These are phyloP conservation scores for Zostera marina DNA, from an alignment of 116 monocot genomes.

Conservation along the genomic window DNA sequence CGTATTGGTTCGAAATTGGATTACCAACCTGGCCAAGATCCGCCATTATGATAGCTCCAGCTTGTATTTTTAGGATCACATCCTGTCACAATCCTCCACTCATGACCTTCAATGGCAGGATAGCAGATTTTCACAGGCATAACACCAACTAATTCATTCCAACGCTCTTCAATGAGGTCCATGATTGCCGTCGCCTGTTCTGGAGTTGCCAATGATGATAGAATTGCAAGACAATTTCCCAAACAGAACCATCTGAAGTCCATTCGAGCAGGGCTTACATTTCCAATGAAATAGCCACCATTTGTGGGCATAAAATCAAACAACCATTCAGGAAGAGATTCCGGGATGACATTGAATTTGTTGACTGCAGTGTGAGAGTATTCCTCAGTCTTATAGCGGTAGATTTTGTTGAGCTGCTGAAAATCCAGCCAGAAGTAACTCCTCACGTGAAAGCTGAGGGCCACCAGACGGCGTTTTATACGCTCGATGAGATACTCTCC, in stretches of 20 bases:
- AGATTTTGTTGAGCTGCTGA: slow-evolving; percentile 7
- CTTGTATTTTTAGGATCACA: slow-evolving; percentile 11
- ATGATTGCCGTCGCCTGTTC: slow-evolving; percentile 11
- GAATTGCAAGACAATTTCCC: slow-evolving; percentile 9
- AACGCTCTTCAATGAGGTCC: slow-evolving; percentile 14
- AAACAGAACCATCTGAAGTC: slow-evolving; percentile 10
- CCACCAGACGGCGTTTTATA: slow-evolving; percentile 13
- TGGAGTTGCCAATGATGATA: slow-evolving; percentile 8
- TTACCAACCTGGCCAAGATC: slow-evolving; percentile 14
- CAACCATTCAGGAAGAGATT: slow-evolving; percentile 10
- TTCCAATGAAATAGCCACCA: slow-evolving; percentile 13
- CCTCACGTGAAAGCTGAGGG: slow-evolving; percentile 10
- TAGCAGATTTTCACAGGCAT: slow-evolving; percentile 10
- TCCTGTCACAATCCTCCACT: slow-evolving; percentile 12
- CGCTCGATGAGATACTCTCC: slow-evolving; percentile 35
- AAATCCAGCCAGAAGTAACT: slow-evolving; percentile 12
- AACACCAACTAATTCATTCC: slow-evolving; percentile 11
- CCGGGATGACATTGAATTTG: slow-evolving; percentile 8
- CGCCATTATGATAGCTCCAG: slow-evolving; percentile 15
- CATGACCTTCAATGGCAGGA: slow-evolving; percentile 11
- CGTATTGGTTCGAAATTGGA: neutral
- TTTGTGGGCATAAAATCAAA: slow-evolving; percentile 10
- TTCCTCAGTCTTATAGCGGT: slow-evolving; percentile 11
- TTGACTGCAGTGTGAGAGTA: slow-evolving; percentile 10
- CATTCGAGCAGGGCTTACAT: slow-evolving; percentile 12